phyloP scores from a whole-genome alignment of 495 filamentous ascomycete genomes.

The Pseudoneurospora amorphoporcata region DNA sequence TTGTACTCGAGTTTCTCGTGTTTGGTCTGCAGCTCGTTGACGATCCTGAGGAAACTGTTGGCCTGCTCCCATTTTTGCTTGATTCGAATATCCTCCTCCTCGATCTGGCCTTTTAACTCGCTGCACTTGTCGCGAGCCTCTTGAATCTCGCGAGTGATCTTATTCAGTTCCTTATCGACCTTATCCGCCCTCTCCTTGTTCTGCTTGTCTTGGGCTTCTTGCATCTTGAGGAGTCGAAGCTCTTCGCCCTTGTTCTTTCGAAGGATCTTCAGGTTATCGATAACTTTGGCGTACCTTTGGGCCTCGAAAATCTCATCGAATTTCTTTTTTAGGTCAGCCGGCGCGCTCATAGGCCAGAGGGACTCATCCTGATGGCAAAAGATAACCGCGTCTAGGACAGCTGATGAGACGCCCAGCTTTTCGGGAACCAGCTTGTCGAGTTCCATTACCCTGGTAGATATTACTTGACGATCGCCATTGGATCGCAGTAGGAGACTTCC shows the following conservation, averaged over 20 bases:
- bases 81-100: constrained; percentile 30
- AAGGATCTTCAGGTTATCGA: constrained; percentile 80
- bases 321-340: constrained; percentile 69
- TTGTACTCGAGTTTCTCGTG: constrained; percentile 40
- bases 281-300: constrained; percentile 90
- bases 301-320: constrained; percentile 99
- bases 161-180: constrained; percentile 50
- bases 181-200: constrained; percentile 78
- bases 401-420: constrained; percentile 81
- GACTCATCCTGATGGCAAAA: constrained; percentile 99
- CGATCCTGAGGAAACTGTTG: constrained; percentile 35
- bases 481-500: constrained; percentile 61
- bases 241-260: constrained; percentile 75
- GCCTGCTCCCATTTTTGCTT: constrained; percentile 33
- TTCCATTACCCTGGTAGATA: constrained; percentile 70
- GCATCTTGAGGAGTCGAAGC: constrained; percentile 55
- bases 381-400: constrained; percentile 86
- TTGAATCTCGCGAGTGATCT: constrained; percentile 67
- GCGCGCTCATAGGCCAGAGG: constrained; percentile 94
- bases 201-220: constrained; percentile 66
- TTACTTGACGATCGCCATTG: constrained; percentile 66
- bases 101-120: constrained; percentile 40
- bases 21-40: constrained; percentile 61
- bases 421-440: constrained; percentile 76
- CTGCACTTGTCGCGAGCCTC: constrained; percentile 46